Conservation (phyloP, 2,329 filamentous ascomycete genomes). For the Aureobasidium sp. region DNA sequence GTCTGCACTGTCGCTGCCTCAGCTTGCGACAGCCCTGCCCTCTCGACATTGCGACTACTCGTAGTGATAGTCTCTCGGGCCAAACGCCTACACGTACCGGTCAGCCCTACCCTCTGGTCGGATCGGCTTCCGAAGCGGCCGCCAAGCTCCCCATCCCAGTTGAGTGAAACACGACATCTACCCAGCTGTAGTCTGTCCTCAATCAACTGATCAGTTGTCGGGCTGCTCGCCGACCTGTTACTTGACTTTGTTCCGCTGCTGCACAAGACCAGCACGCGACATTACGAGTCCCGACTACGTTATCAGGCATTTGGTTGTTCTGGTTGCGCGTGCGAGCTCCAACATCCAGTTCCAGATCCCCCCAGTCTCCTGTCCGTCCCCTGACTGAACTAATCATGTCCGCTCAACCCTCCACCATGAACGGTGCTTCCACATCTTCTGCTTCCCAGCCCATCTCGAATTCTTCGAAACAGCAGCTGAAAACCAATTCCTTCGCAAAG, state of each 20-base stretch:
- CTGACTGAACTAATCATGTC: constrained; percentile 17
- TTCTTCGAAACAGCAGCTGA: constrained; percentile 33
- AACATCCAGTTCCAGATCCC: neutral
- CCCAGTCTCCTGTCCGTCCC: constrained; percentile 2
- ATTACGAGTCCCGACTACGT: neutral
- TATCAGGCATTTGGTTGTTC: constrained; percentile 16
- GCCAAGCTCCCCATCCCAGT: constrained; percentile 9
- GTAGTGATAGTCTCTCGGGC: neutral
- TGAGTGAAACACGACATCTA: constrained; percentile 11
- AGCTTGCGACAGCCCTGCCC: neutral
- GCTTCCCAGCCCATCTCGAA: constrained; percentile 10
- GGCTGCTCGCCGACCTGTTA: constrained; percentile 5
- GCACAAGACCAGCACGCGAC: neutral
- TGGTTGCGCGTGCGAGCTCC: constrained; percentile 28
- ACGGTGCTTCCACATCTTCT: constrained; percentile 17
- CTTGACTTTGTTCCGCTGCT: constrained; percentile 2
- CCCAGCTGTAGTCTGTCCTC: constrained; percentile 7
- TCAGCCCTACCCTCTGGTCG: neutral
- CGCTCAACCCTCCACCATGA: constrained; percentile 19
- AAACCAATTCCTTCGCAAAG: constrained; percentile 42
- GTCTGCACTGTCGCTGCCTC: neutral
- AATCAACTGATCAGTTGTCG: constrained; percentile 6
- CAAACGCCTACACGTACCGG: neutral
- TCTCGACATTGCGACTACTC: neutral
- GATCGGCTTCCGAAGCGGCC: neutral